phyloP scores from a whole-genome alignment of 345 rosid species.

The Tarenaya hassleriana region DNA sequence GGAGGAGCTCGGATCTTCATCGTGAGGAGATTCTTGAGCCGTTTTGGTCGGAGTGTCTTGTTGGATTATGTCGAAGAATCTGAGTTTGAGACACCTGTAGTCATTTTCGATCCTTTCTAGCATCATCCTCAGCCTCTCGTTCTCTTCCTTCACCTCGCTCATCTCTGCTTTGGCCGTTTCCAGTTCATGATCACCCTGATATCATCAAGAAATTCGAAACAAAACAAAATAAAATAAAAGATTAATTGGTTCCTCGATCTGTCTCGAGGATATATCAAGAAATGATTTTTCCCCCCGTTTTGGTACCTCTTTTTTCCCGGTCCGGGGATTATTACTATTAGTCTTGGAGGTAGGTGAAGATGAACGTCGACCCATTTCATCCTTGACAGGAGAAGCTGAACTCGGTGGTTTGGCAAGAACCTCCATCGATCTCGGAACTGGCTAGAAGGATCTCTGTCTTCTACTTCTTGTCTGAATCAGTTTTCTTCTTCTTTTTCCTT shows the following conservation, averaged over 20 bases:
- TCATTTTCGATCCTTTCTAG: constrained; percentile 52
- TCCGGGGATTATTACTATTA: too few species aligned
- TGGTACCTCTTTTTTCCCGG: too few species aligned
- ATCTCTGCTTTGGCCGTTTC: constrained; percentile 65
- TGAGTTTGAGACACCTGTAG: constrained; percentile 53
- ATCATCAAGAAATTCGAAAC: too few species aligned
- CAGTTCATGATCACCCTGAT: constrained; percentile 29
- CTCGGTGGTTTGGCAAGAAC: constrained; percentile 28
- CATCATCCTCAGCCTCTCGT: constrained; percentile 52
- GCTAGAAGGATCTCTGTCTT: constrained; percentile 18
- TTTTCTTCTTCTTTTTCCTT: too few species aligned
- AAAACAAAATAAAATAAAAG: too few species aligned
- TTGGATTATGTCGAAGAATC: constrained; percentile 49
- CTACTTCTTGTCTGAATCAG: constrained; percentile 7
- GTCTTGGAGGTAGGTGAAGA: too few species aligned
- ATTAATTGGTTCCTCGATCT: too few species aligned
- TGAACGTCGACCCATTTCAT: too few species aligned
- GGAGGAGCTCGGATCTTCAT: constrained; percentile 15
- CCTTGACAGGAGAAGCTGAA: too few species aligned
- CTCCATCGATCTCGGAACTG: constrained; percentile 28
- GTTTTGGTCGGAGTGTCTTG: constrained; percentile 32
- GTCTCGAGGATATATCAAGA: too few species aligned
- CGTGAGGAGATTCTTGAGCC: background rate
- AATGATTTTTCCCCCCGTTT: too few species aligned
- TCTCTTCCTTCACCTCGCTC: constrained; percentile 68